Conservation (phyloP, 768 basidiomycete species). For the Hericium alpestre region DNA sequence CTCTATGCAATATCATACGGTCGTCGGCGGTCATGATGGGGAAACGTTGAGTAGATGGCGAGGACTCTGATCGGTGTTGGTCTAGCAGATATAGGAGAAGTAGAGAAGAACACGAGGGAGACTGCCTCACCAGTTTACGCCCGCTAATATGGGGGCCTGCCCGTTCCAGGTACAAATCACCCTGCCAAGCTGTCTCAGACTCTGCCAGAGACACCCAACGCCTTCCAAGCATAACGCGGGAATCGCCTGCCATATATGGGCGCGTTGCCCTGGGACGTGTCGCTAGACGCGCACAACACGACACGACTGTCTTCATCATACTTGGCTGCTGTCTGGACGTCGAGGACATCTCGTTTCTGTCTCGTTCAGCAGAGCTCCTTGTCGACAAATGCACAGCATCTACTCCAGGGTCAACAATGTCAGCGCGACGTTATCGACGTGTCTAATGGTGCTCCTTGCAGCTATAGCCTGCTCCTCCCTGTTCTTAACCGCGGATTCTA, state of each 20-base stretch:
- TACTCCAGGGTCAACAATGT: conserved; percentile 64
- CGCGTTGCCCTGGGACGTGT: no score
- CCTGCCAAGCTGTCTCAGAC: neutral
- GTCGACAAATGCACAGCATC: conserved; percentile 50
- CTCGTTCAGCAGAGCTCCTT: neutral
- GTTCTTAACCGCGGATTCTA: conserved; percentile 46
- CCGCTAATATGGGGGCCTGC: neutral
- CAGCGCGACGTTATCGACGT: conserved; percentile 64
- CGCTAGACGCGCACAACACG: no score
- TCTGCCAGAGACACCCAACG: neutral
- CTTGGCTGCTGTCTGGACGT: no score
- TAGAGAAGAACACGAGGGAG: neutral
- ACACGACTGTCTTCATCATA: no score
- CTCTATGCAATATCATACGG: conserved; percentile 45
- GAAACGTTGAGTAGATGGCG: conserved; percentile 11
- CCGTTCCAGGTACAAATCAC: neutral
- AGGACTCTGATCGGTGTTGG: neutral
- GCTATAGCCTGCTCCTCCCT: conserved; percentile 69
- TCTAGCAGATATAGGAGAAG: neutral
- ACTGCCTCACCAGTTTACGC: neutral
- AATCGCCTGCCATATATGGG: no score
- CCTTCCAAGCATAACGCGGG: no score
- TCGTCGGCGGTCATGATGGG: conserved; percentile 13
- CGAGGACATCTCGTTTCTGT: no score
- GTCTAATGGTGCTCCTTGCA: conserved; percentile 59